Evolutionary conservation across 805 yeast genomes (phyloP), one percentile per base, ranked within the genome.

Genomic region (Candida glaebosa): DNA sequence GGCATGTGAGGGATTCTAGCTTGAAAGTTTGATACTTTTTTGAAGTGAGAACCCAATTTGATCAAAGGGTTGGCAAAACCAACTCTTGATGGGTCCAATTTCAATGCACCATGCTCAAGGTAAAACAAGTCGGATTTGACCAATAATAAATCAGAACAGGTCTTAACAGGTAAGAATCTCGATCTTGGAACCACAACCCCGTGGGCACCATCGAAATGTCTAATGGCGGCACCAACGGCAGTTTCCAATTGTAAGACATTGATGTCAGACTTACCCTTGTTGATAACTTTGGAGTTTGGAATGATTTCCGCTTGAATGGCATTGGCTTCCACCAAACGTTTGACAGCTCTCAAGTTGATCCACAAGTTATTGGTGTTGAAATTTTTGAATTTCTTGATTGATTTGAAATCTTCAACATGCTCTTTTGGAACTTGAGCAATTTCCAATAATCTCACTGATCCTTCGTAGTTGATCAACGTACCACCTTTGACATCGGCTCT

Each of bases 401-500:
- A 85, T 72, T 93, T 91, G 78, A 91, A 91, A 62, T 91, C 99
- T 73, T 93, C 98, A 47, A 88, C 91, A 63, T 91, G 98, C 65
- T 89, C 97, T 68, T 90, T 90, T 64, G 98, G 98, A 48, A 91
- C 99, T 75, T 91, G 99, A 32, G 96, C 96, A 55, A 93, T 91
- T 70, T 93, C 98, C 57, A 93, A 79, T 60, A 93, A 78, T 68
- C 96, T 82, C 45, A 93, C 96, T 60, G 84, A 82, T 49, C 97
- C 98, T 53, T 88, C 91, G 67, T 93, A 93, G 69, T 88, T 88
- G 65, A 93, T 90, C 66, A 93, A 79, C 52, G 98, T 93, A 75
- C 98, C 99, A 75, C 99, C 99, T 72, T 93, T 93, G 60, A 93
- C 99, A 66, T 93, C 99, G 26, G 99, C 99, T 68, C 98, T 84